A percentile compares a stretch with the other conserved stretches of the same genome.
Conservation (phyloP, 208 protist genomes). For the Acanthamoeba lenticulata region DNA sequence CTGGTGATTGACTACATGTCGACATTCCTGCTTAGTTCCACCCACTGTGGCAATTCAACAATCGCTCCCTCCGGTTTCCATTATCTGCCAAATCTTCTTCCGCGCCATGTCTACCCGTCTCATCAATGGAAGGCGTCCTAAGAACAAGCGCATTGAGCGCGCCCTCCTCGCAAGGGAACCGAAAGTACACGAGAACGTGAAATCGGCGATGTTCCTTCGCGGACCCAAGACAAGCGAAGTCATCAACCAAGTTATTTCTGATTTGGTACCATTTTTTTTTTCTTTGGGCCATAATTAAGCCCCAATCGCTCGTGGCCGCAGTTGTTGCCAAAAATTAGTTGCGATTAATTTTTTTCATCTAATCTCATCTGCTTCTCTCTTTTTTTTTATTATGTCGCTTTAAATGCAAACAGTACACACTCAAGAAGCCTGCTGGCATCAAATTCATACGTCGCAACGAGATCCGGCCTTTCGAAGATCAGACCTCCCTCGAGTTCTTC, state of each 20-base stretch:
- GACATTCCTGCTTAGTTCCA: background rate
- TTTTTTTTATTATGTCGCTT: background rate
- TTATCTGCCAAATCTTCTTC: background rate
- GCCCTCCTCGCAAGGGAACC: conserved; percentile 53
- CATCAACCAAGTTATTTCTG: conserved; percentile 58
- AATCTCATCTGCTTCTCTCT: background rate
- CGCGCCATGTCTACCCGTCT: background rate
- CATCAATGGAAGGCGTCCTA: conserved; percentile 62
- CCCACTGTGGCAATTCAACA: background rate
- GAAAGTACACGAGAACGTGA: conserved; percentile 76
- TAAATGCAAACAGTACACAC: conserved; percentile 70
- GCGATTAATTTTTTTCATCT: background rate
- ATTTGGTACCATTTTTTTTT: conserved; percentile 57
- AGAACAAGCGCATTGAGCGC: conserved; percentile 65
- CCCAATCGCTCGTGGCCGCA: too few species aligned
- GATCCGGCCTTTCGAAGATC: conserved; percentile 86
- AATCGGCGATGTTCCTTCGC: conserved; percentile 72
- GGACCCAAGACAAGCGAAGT: conserved; percentile 73
- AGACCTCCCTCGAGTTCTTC: conserved; percentile 85
- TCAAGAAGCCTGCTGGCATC: conserved; percentile 83
- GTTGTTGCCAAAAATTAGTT: too few species aligned
- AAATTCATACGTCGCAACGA: conserved; percentile 81
- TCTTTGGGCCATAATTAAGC: background rate
- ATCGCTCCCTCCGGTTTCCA: background rate
- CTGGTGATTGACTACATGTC: background rate